phyloP scores from a whole-genome alignment of 1,284 basidiomycete species.

The Moniliella sp. region DNA sequence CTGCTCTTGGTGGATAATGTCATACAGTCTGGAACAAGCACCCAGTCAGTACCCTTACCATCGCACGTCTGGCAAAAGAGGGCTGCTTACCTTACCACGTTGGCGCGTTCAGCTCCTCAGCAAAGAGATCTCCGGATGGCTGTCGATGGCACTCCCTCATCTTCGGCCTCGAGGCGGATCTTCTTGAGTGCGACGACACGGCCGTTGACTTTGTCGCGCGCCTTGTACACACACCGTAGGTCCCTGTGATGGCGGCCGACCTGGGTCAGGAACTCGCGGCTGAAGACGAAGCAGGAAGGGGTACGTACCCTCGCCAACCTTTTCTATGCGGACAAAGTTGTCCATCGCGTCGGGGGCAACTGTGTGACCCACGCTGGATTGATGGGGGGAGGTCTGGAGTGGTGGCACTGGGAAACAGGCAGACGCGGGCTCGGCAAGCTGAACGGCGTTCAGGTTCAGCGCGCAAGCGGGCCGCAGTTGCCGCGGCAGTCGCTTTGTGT shows the following conservation, averaged over 20 bases:
- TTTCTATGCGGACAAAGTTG: constrained; percentile 52
- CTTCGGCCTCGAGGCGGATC: constrained; percentile 89
- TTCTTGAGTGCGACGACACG: constrained; percentile 48
- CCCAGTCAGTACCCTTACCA: constrained; percentile 1
- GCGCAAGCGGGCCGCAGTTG: too few species aligned
- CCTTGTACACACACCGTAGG: constrained; percentile 85
- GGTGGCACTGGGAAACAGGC: too few species aligned
- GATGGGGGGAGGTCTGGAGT: too few species aligned
- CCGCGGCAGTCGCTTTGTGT: too few species aligned
- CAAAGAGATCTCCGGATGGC: constrained; percentile 93
- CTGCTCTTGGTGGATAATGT: constrained; percentile 89
- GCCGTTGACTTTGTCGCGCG: constrained; percentile 37
- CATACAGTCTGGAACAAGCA: constrained; percentile 49
- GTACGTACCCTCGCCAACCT: constrained; percentile 37
- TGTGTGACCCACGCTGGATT: too few species aligned
- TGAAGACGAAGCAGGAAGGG: constrained; percentile 1
- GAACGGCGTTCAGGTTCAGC: too few species aligned
- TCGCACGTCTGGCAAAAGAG: background rate
- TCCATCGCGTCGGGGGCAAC: too few species aligned
- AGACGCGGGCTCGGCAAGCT: too few species aligned
- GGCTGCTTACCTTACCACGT: constrained; percentile 48
- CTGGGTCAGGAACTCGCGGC: background rate
- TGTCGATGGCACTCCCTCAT: constrained; percentile 88
- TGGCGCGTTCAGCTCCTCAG: constrained; percentile 86
- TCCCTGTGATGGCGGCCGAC: constrained; percentile 43